Conservation (phyloP, 768 basidiomycete genomes). For the Amanita subjunquillea region DNA sequence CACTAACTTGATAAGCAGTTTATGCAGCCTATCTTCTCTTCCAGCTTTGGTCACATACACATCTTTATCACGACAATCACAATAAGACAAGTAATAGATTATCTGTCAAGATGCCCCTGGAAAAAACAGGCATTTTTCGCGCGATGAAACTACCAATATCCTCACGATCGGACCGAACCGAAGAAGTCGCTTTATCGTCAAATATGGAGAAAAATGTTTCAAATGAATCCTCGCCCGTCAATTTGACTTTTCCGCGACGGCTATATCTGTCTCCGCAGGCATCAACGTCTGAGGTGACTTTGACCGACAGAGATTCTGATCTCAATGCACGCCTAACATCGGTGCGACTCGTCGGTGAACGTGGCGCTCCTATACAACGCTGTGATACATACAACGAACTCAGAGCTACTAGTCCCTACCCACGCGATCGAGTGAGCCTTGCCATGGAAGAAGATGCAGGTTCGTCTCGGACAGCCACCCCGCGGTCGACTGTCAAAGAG, state of each 20-base stretch:
- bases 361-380: background rate
- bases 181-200: conserved; percentile 1
- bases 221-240: conserved; percentile 4
- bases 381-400: background rate
- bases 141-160: conserved; percentile 5
- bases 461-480: background rate
- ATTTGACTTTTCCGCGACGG: conserved; percentile 11
- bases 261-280: conserved; percentile 11
- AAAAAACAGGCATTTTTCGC: conserved; percentile 17
- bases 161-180: background rate
- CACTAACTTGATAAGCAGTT: conserved; percentile 28
- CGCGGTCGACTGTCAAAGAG: conserved; percentile 17
- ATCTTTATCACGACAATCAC: conserved; percentile 47
- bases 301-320: conserved; percentile 8
- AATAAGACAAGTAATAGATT: conserved; percentile 32
- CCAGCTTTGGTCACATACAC: conserved; percentile 70
- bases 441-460: background rate
- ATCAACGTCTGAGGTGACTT: conserved; percentile 9
- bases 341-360: background rate
- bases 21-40: conserved; percentile 66
- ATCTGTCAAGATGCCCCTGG: conserved; percentile 22
- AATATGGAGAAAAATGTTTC: background rate
- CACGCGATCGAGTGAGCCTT: background rate
- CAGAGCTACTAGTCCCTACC: background rate
- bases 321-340: background rate